These are phyloP conservation scores for Pilasporangium apinafurcum DNA, from an alignment of 352 stramenopile genomes.

Conservation along the genomic window DNA sequence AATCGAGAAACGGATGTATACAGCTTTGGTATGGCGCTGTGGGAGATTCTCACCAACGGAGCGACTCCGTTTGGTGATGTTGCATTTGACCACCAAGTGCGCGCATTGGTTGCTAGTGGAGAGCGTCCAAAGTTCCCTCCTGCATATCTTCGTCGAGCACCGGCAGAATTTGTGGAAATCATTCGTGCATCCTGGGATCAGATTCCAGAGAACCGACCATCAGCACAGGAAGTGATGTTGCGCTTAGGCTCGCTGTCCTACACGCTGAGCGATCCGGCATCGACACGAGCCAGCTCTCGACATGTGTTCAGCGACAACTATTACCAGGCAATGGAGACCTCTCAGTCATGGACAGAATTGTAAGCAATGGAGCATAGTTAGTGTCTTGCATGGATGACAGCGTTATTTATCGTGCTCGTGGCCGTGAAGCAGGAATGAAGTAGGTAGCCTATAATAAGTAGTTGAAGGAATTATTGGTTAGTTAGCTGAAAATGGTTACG, in stretches of 20 bases:
- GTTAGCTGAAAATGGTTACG: too few relatives aligned
- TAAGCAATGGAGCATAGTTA: slow-evolving; percentile 1
- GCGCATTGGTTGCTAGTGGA: slow-evolving; percentile 40
- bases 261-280: slow-evolving; percentile 27
- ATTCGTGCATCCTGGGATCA: slow-evolving; percentile 62
- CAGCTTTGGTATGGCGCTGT: slow-evolving; percentile 63
- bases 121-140: slow-evolving; percentile 46
- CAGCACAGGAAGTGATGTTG: slow-evolving; percentile 65
- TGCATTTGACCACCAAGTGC: slow-evolving; percentile 64
- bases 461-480: too few relatives aligned
- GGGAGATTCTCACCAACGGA: slow-evolving; percentile 69
- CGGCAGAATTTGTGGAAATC: slow-evolving; percentile 57
- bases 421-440: too few relatives aligned
- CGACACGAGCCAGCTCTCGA: slow-evolving; percentile 27
- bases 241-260: slow-evolving; percentile 53
- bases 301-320: slow-evolving; percentile 68
- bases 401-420: too few relatives aligned
- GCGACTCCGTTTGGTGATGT: slow-evolving; percentile 57
- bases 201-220: slow-evolving; percentile 33
- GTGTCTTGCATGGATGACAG: too few relatives aligned
- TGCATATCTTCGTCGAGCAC: slow-evolving; percentile 34
- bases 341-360: slow-evolving; percentile 34
- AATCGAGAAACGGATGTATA: slow-evolving; percentile 74
- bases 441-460: too few relatives aligned
- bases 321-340: slow-evolving; percentile 64